Conservation (phyloP, 148 eudicot genomes). For the Vaccinium corymbosum region DNA sequence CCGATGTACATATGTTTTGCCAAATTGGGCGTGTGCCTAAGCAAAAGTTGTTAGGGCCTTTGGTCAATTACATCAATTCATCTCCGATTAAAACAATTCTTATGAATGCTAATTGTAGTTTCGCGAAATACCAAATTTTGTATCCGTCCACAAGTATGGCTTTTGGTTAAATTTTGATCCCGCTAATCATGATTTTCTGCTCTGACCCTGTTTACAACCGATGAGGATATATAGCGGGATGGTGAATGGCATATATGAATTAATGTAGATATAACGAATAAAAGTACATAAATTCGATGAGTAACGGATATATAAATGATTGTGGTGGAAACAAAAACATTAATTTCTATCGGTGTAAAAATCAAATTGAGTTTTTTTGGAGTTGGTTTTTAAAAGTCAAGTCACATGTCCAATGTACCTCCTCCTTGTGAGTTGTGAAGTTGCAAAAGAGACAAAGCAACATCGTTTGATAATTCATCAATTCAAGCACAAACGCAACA, state of each 20-base stretch:
- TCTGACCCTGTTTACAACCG: no score
- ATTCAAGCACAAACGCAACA: background rate
- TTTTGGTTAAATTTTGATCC: no score
- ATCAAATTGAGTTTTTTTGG: background rate
- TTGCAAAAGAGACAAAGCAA: background rate
- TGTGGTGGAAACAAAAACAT: background rate
- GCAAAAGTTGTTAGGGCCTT: background rate
- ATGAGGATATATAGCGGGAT: no score
- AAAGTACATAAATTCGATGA: background rate
- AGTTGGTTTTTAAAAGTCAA: background rate
- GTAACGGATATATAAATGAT: background rate
- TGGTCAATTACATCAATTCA: background rate
- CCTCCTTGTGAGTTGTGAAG: background rate
- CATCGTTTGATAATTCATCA: background rate
- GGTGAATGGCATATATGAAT: no score
- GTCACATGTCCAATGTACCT: background rate
- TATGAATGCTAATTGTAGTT: no score
- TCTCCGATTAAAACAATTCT: background rate
- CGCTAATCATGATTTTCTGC: no score
- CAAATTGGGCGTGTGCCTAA: background rate
- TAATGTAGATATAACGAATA: no score
- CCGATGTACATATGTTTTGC: background rate
- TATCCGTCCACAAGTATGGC: no score
- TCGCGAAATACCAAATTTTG: no score
- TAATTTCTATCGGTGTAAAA: background rate